phyloP scores from a whole-genome alignment of 441 rosid species.

The Jatropha podagrica region DNA sequence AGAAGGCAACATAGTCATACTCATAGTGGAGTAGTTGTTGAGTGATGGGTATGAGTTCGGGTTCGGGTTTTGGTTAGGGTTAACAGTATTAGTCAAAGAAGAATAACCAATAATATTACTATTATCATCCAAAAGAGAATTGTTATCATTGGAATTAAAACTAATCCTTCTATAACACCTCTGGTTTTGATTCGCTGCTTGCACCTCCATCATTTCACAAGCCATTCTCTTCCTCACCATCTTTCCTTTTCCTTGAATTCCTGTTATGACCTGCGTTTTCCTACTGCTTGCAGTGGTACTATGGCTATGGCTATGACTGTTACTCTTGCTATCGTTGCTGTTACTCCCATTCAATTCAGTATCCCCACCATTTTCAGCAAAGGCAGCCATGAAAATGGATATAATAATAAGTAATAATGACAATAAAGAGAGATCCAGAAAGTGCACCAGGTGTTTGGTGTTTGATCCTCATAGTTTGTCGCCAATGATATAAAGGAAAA shows the following conservation, averaged over 20 bases:
- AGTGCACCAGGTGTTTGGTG: conserved; percentile 1
- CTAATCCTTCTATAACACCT: conserved; percentile 47
- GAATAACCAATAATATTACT: not conserved
- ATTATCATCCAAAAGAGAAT: not conserved
- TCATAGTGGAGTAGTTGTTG: conserved; percentile 69
- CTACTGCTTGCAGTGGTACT: not conserved
- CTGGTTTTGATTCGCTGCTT: conserved; percentile 26
- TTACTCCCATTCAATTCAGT: not conserved
- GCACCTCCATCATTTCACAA: conserved; percentile 63
- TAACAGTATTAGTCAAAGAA: conserved; percentile 12
- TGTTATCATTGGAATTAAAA: not conserved
- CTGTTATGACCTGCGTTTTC: conserved; percentile 15
- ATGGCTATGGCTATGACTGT: not conserved
- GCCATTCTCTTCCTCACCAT: conserved; percentile 84
- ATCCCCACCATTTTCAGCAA: conserved; percentile 16
- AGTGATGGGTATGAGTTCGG: conserved; percentile 35
- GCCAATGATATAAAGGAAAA: conserved; percentile 4
- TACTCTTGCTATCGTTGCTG: conserved; percentile 1
- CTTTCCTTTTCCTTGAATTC: conserved; percentile 23
- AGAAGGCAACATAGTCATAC: conserved; percentile 30
- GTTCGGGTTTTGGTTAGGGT: conserved; percentile 15
- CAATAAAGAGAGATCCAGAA: not conserved
- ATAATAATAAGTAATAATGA: not conserved
- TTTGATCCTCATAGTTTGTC: not conserved
- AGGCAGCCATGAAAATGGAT: conserved; percentile 39